These are phyloP conservation scores for Podila clonocystis DNA, from an alignment of 192 early-diverging fungal species.

Conservation along the genomic window DNA sequence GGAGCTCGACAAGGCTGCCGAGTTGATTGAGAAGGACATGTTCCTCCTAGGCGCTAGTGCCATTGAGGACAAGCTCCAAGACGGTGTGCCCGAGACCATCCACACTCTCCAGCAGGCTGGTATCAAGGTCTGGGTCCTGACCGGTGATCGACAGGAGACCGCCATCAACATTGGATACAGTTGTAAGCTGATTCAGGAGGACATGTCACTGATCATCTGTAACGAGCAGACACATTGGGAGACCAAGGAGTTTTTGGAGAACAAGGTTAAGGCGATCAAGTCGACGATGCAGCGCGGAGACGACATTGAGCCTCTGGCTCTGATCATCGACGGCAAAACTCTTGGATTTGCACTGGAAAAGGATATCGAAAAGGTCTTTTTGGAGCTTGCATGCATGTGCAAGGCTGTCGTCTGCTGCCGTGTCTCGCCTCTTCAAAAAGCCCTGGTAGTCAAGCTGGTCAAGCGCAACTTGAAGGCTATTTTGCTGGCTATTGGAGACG, in stretches of 20 bases:
- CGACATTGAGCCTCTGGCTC: slow-evolving; percentile 74
- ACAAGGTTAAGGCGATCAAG: slow-evolving; percentile 85
- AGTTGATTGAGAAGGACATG: slow-evolving; percentile 94
- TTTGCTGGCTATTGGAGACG: slow-evolving; percentile 97
- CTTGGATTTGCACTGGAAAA: slow-evolving; percentile 95
- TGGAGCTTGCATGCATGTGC: slow-evolving; percentile 92
- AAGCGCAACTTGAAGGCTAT: slow-evolving; percentile 91
- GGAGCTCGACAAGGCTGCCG: slow-evolving; percentile 91
- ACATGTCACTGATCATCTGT: slow-evolving; percentile 94
- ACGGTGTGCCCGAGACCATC: slow-evolving; percentile 98
- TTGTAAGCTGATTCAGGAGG: slow-evolving; percentile 96
- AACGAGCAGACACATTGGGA: slow-evolving; percentile 93
- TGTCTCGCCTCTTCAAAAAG: slow-evolving; percentile 98
- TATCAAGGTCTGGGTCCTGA: slow-evolving; percentile 98
- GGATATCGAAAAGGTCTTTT: slow-evolving; percentile 80
- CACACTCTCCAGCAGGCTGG: slow-evolving; percentile 94
- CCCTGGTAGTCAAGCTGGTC: slow-evolving; percentile 96
- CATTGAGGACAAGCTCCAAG: slow-evolving; percentile 98
- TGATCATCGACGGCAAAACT: slow-evolving; percentile 95
- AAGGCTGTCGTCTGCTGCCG: slow-evolving; percentile 98
- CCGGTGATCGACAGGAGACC: slow-evolving; percentile 98
- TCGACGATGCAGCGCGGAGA: slow-evolving; percentile 55
- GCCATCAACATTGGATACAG: slow-evolving; percentile 99
- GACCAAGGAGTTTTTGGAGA: slow-evolving; percentile 91
- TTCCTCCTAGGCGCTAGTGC: slow-evolving; percentile 96